Conservation (phyloP, 2,329 filamentous ascomycete species). For the Colletotrichum liriopes region DNA sequence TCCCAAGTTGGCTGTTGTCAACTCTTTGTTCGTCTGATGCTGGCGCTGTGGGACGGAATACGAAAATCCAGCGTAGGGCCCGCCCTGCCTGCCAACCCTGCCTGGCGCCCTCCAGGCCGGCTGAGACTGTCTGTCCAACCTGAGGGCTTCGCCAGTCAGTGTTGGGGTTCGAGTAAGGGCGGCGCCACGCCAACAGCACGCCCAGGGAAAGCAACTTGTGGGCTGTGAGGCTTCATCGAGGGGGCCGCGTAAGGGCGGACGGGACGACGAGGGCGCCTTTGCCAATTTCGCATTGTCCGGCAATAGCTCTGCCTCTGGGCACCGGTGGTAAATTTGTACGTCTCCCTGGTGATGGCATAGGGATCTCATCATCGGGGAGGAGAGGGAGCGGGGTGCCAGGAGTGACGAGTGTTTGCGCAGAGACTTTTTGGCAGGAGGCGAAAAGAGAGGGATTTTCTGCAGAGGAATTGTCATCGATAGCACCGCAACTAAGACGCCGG, state of each 20-base stretch:
- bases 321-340: not conserved
- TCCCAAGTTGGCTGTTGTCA: constrained; percentile 30
- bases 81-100: constrained; percentile 1
- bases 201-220: constrained; percentile 34
- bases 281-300: constrained; percentile 22
- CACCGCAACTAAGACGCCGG: constrained; percentile 7
- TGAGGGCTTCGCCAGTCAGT: constrained; percentile 17
- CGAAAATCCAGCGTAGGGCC: constrained; percentile 4
- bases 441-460: constrained; percentile 29
- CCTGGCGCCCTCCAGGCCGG: not conserved
- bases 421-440: constrained; percentile 1
- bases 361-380: not conserved
- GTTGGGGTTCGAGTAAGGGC: not conserved
- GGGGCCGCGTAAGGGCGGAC: constrained; percentile 4
- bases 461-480: constrained; percentile 3
- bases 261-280: not conserved
- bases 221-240: constrained; percentile 15
- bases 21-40: constrained; percentile 37
- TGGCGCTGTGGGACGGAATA: constrained; percentile 16
- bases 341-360: constrained; percentile 25
- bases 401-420: constrained; percentile 12
- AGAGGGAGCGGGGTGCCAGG: constrained; percentile 15
- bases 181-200: not conserved
- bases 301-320: constrained; percentile 12
- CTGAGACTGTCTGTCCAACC: constrained; percentile 11